Conservation (phyloP, 2,329 filamentous ascomycete genomes). For the Coleophoma eucalyptorum region DNA sequence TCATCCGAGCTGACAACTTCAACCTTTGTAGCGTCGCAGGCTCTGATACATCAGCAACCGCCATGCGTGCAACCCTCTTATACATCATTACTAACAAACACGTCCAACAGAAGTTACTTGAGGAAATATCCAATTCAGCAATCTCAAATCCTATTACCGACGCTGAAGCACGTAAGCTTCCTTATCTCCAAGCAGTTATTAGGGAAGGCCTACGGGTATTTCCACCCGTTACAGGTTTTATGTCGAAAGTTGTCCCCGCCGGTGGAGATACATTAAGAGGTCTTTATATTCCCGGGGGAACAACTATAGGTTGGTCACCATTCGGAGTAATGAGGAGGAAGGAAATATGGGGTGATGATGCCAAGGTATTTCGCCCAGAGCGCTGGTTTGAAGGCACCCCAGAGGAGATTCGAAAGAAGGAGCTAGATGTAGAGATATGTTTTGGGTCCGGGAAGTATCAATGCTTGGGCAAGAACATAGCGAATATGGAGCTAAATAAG, state of each 20-base stretch:
- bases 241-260: slow-evolving; percentile 13
- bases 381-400: slow-evolving; percentile 38
- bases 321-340: slow-evolving; percentile 30
- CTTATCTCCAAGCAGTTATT: slow-evolving; percentile 46
- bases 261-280: slow-evolving; percentile 12
- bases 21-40: slow-evolving; percentile 38
- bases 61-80: slow-evolving; percentile 31
- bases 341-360: slow-evolving; percentile 32
- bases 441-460: slow-evolving; percentile 40
- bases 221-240: slow-evolving; percentile 33
- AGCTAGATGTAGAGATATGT: slow-evolving; percentile 35
- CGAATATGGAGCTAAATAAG: slow-evolving; percentile 45
- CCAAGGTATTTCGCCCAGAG: slow-evolving; percentile 41
- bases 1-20: background rate
- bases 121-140: slow-evolving; percentile 3
- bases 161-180: slow-evolving; percentile 33
- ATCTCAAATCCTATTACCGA: slow-evolving; percentile 17
- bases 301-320: slow-evolving; percentile 13
- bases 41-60: slow-evolving; percentile 53
- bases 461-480: slow-evolving; percentile 44
- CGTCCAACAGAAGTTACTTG: slow-evolving; percentile 6
- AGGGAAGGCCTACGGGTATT: slow-evolving; percentile 43
- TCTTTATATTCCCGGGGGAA: slow-evolving; percentile 14
- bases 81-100: slow-evolving; percentile 10
- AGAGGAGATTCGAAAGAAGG: slow-evolving; percentile 26